These are phyloP conservation scores for Bipolaris oryzae DNA, from an alignment of 2,329 filamentous ascomycete genomes.

Conservation along the genomic window DNA sequence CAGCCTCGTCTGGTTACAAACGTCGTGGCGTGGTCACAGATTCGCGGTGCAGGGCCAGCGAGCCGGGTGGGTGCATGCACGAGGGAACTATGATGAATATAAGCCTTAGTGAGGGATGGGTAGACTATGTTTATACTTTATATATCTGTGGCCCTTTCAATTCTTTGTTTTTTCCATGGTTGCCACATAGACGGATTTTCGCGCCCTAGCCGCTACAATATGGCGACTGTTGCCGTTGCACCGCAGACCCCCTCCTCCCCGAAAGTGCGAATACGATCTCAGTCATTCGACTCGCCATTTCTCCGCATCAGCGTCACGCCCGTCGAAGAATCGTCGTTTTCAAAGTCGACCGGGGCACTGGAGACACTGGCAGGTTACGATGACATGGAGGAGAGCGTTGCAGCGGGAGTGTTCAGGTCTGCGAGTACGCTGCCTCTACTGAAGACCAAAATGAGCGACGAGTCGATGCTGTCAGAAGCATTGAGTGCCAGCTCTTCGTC, in stretches of 20 bases:
- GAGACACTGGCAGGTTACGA: slow-evolving; percentile 27
- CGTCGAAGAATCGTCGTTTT: slow-evolving; percentile 43
- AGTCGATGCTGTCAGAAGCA: slow-evolving; percentile 34
- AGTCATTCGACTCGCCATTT: slow-evolving; percentile 45
- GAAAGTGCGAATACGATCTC: slow-evolving; percentile 45
- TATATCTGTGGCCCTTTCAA: background rate
- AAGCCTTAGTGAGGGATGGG: slow-evolving; percentile 20
- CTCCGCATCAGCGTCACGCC: slow-evolving; percentile 38
- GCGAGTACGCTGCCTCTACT: slow-evolving; percentile 28
- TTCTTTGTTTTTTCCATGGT: background rate
- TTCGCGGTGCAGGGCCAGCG: slow-evolving; percentile 36
- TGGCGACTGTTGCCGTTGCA: slow-evolving; percentile 31
- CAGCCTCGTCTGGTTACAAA: slow-evolving; percentile 14
- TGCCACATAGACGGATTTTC: background rate
- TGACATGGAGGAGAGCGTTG: slow-evolving; percentile 22
- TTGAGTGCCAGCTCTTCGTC: slow-evolving; percentile 29
- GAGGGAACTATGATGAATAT: slow-evolving; percentile 23
- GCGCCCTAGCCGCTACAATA: slow-evolving; percentile 14
- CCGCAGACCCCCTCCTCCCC: slow-evolving; percentile 45
- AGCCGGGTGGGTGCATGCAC: slow-evolving; percentile 28
- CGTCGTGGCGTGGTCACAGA: slow-evolving; percentile 35
- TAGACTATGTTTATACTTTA: background rate
- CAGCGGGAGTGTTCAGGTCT: slow-evolving; percentile 17
- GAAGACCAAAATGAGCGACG: slow-evolving; percentile 43
- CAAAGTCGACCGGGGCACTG: slow-evolving; percentile 44